A percentile compares a stretch with the other conserved stretches of the same genome.
phyloP scores from a whole-genome alignment of 352 stramenopile genomes.

The Pythium brachiatum region DNA sequence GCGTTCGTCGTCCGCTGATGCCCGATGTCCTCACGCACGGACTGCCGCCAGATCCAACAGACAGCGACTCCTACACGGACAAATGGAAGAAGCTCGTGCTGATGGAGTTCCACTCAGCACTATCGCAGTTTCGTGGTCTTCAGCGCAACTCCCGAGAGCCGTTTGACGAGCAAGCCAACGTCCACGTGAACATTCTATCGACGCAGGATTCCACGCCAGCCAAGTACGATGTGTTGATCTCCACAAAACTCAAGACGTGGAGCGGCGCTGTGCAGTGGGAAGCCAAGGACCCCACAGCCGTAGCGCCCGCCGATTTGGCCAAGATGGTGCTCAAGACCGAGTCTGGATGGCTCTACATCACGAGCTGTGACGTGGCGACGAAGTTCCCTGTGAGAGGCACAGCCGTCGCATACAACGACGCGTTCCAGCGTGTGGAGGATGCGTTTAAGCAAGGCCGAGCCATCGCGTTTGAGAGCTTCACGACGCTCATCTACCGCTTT shows the following conservation, averaged over 20 bases:
- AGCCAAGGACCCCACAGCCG: neutral
- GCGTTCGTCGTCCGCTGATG: neutral
- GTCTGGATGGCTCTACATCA: slow-evolving; percentile 2
- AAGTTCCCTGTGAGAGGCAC: neutral
- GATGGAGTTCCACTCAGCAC: slow-evolving; percentile 1
- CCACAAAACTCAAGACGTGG: neutral
- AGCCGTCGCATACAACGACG: neutral
- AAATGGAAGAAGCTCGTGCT: slow-evolving; percentile 9
- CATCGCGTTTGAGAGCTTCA: slow-evolving; percentile 1
- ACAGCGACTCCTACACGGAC: neutral
- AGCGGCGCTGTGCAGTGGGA: neutral
- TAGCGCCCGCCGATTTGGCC: neutral
- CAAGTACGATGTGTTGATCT: neutral
- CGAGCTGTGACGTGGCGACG: neutral
- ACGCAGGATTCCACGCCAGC: neutral
- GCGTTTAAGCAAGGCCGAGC: neutral
- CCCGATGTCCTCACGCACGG: neutral
- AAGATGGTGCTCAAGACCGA: neutral
- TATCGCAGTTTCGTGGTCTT: neutral
- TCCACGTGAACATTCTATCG: neutral
- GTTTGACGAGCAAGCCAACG: neutral
- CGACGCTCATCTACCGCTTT: slow-evolving; percentile 9
- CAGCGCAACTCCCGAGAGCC: neutral
- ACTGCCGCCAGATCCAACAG: neutral
- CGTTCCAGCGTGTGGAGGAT: neutral